Base-by-base conservation (phyloP, 2,329 filamentous ascomycete genomes). In the Alternaria gaisen region DNA sequence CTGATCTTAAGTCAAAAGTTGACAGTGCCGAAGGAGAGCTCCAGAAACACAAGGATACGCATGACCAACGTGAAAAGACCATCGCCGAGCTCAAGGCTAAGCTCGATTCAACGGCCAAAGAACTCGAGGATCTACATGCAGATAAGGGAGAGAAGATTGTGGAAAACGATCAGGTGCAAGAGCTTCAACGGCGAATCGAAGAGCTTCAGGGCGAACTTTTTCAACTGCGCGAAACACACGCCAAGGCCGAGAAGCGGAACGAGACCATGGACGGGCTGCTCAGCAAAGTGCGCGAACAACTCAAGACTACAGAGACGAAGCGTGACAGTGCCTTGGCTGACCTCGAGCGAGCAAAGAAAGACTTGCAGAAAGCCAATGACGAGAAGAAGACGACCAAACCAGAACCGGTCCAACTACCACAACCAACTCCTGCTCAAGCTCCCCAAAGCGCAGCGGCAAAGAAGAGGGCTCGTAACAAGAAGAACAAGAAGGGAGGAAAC, bases 401-500 rank as follows among this genome's bases (percentile, higher is more conserved):
- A 7, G 56, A 68, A 22, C 54, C 61, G 7, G 28, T 56, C 3
- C 56, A 59, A 28, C 63, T 67, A 40, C 61, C 70, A 7, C 66
- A 75, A 56, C 41, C 70, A 12, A 46, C 61, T 7, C 58, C 65
- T 26, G 60, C 70, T 18, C 68, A 70, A 30, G 52, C 70, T 11
- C 70, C 68, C 16, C 72, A 76, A 4, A 74, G 79, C 14, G 78
- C 73, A 14, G 78, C 82, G 11, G 81, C 81, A 60, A 94, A 93
- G 80, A 96, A 93, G 77, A 96, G 92, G 78, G 96, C 93, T 66
- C 55, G 56, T 16, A 83, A 82, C 67, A 83, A 92, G 76, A 97
- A 94, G 83, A 97, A 96, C 85, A 91, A 90, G 80, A 94, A 94
- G 82, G 88, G 87, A 18, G 86, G 84, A 32, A 87, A 86, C 65